phyloP scores from a whole-genome alignment of 441 rosid genomes.

The Mallotus repandus region DNA sequence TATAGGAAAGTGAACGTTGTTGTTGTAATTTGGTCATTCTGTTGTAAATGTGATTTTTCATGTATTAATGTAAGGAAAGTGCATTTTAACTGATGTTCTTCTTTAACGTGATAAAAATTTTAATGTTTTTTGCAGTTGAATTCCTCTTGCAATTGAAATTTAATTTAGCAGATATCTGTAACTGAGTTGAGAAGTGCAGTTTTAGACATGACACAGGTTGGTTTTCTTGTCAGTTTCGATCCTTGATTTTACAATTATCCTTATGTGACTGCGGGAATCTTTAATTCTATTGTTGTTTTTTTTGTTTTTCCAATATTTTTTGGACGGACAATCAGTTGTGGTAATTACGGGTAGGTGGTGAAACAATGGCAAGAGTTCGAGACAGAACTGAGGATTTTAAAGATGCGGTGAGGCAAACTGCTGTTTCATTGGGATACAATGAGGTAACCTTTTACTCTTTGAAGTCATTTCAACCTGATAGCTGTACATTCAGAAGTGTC shows the following conservation, averaged over 20 bases:
- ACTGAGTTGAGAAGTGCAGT: not conserved
- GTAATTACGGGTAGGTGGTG: constrained; percentile 7
- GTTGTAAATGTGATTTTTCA: not conserved
- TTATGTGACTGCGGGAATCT: not conserved
- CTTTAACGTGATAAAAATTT: not conserved
- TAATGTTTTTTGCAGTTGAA: not conserved
- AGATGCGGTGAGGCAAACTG: constrained; percentile 70
- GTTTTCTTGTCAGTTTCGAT: not conserved
- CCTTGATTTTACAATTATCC: not conserved
- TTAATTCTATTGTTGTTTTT: not conserved
- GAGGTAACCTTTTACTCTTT: constrained; percentile 49
- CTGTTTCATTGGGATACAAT: constrained; percentile 60
- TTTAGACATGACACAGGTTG: not conserved
- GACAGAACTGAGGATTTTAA: constrained; percentile 94
- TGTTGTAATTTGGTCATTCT: not conserved
- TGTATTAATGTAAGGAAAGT: no score
- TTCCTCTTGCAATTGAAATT: not conserved
- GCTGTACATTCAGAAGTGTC: no score
- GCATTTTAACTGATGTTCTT: not conserved
- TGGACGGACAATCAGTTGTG: constrained; percentile 3
- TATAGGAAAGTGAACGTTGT: no score
- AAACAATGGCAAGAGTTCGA: constrained; percentile 68
- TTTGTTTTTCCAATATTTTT: not conserved
- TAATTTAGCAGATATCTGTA: not conserved
- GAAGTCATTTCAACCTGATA: not conserved